Base-by-base conservation (phyloP, 148 eudicot species). In the Chenopodium suecicum region DNA sequence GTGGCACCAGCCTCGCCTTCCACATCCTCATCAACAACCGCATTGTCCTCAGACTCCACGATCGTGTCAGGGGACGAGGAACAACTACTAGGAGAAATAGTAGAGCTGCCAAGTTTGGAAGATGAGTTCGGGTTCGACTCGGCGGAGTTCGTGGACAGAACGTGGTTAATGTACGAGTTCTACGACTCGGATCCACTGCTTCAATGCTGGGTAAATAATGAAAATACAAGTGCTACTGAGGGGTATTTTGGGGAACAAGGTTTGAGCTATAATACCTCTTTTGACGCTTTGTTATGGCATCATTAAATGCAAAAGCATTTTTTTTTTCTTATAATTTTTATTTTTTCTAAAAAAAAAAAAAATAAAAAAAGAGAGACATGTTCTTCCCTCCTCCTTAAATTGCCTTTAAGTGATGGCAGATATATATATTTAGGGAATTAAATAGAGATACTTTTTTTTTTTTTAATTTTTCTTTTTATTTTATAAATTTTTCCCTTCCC, bases 91-190 rank as follows among this genome's bases (percentile, higher is more conserved):
- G 86, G 88, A 9, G 88, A 92, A 83, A 91, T 92, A 62, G 91
- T 92, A 10, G 86, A 91, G 88, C 48, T 91, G 11, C 96, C 96
- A 68, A 88, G 88, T 64, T 77, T 92, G 41, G 93, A 82, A 1
- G 70, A 82, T 48, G 83, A 80, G 64, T 66, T 77, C 13, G 82
- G 79, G 86, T 83, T 87, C 52, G 88, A 84, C 58, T 88, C 84
- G 80, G 75, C 84, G 63, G 88, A 89, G 83, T 83, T 83, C 44
- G 78, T 76, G n/a, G 90, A 79, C 23, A 86, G 81, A 17, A 79
- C 87, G 66, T 83, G 87, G 91, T 62, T 83, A 16, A 77, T 76
- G 71, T 85, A 83, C 16, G 91, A 83, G 73, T 82, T 41, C 63
- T 74, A 70, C 67, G 79, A 73, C 81, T 84, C 87, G 48, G 81